Percentiles rank a stretch among this genome's conserved stretches.
Evolutionary conservation across 805 yeast genomes (phyloP).

Genomic region (Yarrowia keelungensis): DNA sequence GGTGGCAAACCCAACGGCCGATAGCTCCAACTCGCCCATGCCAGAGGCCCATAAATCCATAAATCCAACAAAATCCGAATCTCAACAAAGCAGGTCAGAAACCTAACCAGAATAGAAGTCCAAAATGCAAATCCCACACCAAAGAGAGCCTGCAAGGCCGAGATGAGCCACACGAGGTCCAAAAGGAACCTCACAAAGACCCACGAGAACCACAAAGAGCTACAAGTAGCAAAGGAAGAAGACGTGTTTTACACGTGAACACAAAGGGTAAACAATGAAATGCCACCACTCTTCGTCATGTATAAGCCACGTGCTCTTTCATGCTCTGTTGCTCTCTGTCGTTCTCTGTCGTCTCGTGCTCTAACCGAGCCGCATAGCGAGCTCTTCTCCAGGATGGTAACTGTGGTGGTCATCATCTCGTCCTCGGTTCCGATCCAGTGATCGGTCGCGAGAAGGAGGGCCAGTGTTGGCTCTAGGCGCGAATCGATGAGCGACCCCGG

Average conservation of each 20-base stretch:
- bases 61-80: not conserved
- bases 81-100: not conserved
- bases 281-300: not conserved
- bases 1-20: not conserved
- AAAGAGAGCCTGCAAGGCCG: too few relatives aligned
- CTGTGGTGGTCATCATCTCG: not conserved
- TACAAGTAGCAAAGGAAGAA: too few relatives aligned
- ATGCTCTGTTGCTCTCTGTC: too few relatives aligned
- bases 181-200: not conserved
- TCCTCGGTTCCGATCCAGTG: not conserved
- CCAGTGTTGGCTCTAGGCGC: not conserved
- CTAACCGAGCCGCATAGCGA: constrained; percentile 3
- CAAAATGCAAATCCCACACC: too few relatives aligned
- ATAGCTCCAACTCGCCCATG: not conserved
- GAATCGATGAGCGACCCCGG: constrained; percentile 4
- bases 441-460: not conserved
- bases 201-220: too few relatives aligned
- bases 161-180: too few relatives aligned
- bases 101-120: not conserved
- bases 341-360: too few relatives aligned
- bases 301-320: not conserved
- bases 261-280: not conserved
- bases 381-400: not conserved
- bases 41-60: not conserved
- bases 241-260: not conserved